Evolutionary conservation across 139 green algal species (phyloP).

Genomic region (Tetraselmis striata): DNA sequence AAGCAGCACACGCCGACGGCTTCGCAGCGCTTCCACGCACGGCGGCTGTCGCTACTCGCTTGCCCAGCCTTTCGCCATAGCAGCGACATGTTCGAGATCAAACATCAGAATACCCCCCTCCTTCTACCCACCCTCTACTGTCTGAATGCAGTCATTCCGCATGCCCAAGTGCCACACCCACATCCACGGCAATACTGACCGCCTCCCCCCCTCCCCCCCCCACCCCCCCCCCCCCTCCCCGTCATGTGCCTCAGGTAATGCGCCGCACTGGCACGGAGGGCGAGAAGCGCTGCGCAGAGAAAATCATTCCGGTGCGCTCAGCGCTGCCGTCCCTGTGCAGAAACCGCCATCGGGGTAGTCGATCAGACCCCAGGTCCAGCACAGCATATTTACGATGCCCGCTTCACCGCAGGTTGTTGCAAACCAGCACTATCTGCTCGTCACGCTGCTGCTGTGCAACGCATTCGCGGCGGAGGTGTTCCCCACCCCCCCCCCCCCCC

Average conservation of each 20-base stretch:
- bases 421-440: constrained; percentile 50
- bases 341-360: too few species aligned
- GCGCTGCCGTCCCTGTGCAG: background rate
- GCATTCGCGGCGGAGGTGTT: constrained; percentile 42
- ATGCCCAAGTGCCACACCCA: too few species aligned
- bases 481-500: too few species aligned
- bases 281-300: constrained; percentile 40
- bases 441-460: constrained; percentile 67
- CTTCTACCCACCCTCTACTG: too few species aligned
- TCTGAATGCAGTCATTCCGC: too few species aligned
- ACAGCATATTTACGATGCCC: too few species aligned
- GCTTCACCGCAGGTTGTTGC: constrained; percentile 19
- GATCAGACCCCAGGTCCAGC: too few species aligned
- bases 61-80: too few species aligned
- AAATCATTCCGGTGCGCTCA: constrained; percentile 25
- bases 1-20: too few species aligned
- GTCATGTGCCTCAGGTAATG: constrained; percentile 30
- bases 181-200: background rate
- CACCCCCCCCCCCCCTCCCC: background rate
- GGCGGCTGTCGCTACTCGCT: constrained; percentile 19
- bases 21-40: too few species aligned
- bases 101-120: too few species aligned
- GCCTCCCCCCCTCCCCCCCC: background rate
- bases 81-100: too few species aligned
- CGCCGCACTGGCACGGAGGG: constrained; percentile 38